Conservation (phyloP, 768 basidiomycete species). For the Piloderma croceum region DNA sequence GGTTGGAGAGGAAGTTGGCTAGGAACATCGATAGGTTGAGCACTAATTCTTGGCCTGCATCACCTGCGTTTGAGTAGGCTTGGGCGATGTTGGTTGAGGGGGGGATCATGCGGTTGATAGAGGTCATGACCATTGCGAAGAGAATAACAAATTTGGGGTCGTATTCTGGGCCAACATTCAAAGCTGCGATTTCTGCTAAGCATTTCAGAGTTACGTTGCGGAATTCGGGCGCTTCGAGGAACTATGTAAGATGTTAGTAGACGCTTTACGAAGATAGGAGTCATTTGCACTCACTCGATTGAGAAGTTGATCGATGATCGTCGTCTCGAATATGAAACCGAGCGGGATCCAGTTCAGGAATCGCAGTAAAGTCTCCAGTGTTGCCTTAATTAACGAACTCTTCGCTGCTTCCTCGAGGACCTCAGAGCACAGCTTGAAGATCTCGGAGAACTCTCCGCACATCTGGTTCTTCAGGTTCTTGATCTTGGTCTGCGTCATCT, state of each 20-base stretch:
- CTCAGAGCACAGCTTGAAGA: constrained; percentile 96
- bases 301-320: constrained; percentile 89
- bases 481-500: constrained; percentile 97
- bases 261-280: constrained; percentile 7
- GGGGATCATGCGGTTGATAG: constrained; percentile 94
- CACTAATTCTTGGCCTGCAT: constrained; percentile 93
- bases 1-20: constrained; percentile 89
- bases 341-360: constrained; percentile 99
- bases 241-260: constrained; percentile 42
- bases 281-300: constrained; percentile 62
- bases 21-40: constrained; percentile 98
- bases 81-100: constrained; percentile 91
- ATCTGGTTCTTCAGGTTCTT: constrained; percentile 97
- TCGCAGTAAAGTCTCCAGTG: constrained; percentile 87
- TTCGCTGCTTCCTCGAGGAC: constrained; percentile 97
- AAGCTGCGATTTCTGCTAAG: constrained; percentile 90
- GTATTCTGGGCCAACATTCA: constrained; percentile 94
- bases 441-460: constrained; percentile 95
- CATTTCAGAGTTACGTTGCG: constrained; percentile 96
- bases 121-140: constrained; percentile 98
- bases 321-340: constrained; percentile 98
- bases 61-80: constrained; percentile 84
- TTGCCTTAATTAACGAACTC: constrained; percentile 88
- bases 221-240: constrained; percentile 94
- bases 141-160: constrained; percentile 96